Evolutionary conservation across 2,329 filamentous ascomycete genomes (phyloP).

Genomic region (Eurotiales sp.): DNA sequence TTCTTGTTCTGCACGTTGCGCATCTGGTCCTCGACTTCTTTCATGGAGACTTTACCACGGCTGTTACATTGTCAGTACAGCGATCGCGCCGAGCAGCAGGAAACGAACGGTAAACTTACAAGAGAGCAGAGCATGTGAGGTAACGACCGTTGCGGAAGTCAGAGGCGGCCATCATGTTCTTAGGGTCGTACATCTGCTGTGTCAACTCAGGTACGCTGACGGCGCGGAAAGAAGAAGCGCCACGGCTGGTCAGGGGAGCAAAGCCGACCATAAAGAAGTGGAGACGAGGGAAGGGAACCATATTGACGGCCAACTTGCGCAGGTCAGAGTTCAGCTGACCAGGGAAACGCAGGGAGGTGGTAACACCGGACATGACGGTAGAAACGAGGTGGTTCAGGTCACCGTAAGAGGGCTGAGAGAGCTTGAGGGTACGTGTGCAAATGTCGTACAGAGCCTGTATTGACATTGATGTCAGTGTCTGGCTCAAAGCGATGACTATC

Average conservation of each 20-base stretch:
- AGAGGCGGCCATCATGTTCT: slow-evolving; percentile 99
- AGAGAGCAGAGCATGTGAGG: slow-evolving; percentile 98
- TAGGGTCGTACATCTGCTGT: slow-evolving; percentile 99
- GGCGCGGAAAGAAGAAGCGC: slow-evolving; percentile 92
- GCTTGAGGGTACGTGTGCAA: slow-evolving; percentile 99
- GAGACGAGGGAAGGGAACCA: slow-evolving; percentile 99
- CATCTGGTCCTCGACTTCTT: slow-evolving; percentile 99
- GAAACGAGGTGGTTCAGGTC: slow-evolving; percentile 99
- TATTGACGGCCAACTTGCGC: slow-evolving; percentile 99
- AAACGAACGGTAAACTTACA: slow-evolving; percentile 49
- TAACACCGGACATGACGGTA: slow-evolving; percentile 98
- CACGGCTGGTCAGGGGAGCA: slow-evolving; percentile 91
- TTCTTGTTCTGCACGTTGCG: slow-evolving; percentile 99
- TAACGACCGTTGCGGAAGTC: slow-evolving; percentile 99
- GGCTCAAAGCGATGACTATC: not conserved
- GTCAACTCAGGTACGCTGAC: slow-evolving; percentile 97
- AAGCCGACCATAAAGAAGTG: slow-evolving; percentile 99
- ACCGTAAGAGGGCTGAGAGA: slow-evolving; percentile 96
- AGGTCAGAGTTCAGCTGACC: slow-evolving; percentile 99
- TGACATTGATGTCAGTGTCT: slow-evolving; percentile 1
- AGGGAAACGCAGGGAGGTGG: slow-evolving; percentile 97
- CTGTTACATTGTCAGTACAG: slow-evolving; percentile 42
- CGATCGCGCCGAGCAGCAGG: not conserved
- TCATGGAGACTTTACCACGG: slow-evolving; percentile 99
- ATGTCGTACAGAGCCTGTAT: slow-evolving; percentile 90